Conservation (phyloP, 2,329 filamentous ascomycete species). For the Colletotrichum horii region DNA sequence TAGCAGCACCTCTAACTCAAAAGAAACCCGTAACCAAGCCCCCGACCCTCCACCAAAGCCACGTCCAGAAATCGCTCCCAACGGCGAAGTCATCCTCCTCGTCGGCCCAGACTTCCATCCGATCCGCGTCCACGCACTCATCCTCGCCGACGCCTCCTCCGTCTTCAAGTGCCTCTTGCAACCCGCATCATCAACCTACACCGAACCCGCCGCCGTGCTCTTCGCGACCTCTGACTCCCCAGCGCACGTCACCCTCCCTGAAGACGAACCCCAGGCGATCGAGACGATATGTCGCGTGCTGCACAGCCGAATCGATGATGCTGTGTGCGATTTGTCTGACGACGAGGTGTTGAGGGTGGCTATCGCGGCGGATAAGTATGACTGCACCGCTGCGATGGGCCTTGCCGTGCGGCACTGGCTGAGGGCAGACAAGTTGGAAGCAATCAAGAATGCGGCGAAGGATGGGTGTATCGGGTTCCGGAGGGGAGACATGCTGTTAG, state of each 20-base stretch:
- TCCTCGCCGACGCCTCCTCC: background rate
- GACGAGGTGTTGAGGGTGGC: background rate
- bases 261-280: background rate
- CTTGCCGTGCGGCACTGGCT: background rate
- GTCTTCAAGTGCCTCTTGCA: background rate
- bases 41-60: background rate
- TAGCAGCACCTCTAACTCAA: background rate
- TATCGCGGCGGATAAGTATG: background rate
- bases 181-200: background rate
- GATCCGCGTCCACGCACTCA: background rate
- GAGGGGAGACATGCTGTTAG: background rate
- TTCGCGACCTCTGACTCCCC: background rate
- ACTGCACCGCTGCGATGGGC: background rate
- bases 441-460: background rate
- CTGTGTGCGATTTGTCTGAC: background rate
- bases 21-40: accelerated
- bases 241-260: background rate
- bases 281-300: background rate
- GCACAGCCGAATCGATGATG: background rate
- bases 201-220: background rate
- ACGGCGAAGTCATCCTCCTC: background rate
- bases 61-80: background rate
- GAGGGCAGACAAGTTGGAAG: background rate
- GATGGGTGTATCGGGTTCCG: background rate
- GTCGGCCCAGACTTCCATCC: background rate